Conservation (phyloP, 148 eudicot genomes). For the Rhododendron williamsianum region DNA sequence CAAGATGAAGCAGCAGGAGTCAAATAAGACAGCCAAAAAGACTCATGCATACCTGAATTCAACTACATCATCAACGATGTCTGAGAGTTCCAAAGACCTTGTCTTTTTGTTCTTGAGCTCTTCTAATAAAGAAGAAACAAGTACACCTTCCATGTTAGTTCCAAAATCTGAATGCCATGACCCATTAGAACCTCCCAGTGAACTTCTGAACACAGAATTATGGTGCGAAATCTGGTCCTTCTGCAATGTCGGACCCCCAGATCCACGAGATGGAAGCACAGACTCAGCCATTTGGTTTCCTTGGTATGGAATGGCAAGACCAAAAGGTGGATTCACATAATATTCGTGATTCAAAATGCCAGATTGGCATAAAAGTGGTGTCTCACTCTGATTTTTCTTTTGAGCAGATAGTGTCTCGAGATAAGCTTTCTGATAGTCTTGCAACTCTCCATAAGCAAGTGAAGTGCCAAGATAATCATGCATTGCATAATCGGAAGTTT, state of each 20-base stretch:
- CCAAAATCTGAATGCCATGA: constrained; percentile 22
- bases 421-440: constrained; percentile 30
- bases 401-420: constrained; percentile 41
- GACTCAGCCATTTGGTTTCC: constrained; percentile 27
- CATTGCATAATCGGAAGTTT: constrained; percentile 15
- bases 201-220: constrained; percentile 19
- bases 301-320: constrained; percentile 20
- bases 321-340: constrained; percentile 24
- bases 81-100: constrained; percentile 44
- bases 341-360: constrained; percentile 21
- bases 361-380: constrained; percentile 23
- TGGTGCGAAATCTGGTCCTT: constrained; percentile 18
- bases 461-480: constrained; percentile 13
- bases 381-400: constrained; percentile 28
- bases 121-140: constrained; percentile 37
- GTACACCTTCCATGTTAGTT: constrained; percentile 25
- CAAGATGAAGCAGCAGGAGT: neutral
- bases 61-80: constrained; percentile 46
- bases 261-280: constrained; percentile 14
- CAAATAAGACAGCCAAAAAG: constrained; percentile 1
- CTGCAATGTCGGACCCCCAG: constrained; percentile 19
- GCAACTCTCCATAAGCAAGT: constrained; percentile 23
- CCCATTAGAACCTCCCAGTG: constrained; percentile 22
- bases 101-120: constrained; percentile 47
- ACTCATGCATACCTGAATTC: constrained; percentile 43